Conservation (phyloP, 352 stramenopile genomes). For the Pythium volutum region DNA sequence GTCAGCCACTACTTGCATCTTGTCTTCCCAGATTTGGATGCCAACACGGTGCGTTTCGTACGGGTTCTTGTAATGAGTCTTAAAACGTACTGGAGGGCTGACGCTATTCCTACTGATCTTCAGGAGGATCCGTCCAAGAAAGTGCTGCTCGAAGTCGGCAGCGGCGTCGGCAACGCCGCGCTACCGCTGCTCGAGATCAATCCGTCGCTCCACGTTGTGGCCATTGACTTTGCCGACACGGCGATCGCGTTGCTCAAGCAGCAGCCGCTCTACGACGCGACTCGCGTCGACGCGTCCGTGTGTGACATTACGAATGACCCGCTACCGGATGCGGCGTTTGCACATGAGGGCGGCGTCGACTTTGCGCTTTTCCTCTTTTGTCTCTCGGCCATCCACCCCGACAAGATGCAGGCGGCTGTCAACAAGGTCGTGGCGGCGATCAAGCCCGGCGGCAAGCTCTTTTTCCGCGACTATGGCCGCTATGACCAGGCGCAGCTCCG, state of each 20-base stretch:
- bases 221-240: conserved; percentile 92
- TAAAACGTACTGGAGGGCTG: not conserved
- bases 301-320: conserved; percentile 85
- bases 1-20: conserved; percentile 90
- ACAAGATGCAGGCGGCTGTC: conserved; percentile 84
- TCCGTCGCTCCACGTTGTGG: conserved; percentile 78
- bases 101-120: not conserved
- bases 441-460: conserved; percentile 75
- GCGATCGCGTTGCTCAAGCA: conserved; percentile 92
- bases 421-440: conserved; percentile 84
- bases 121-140: conserved; percentile 38
- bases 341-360: conserved; percentile 68
- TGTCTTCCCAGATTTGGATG: conserved; percentile 87
- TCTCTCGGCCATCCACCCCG: conserved; percentile 89
- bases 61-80: too few relatives aligned
- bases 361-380: conserved; percentile 86
- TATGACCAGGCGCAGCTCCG: conserved; percentile 96
- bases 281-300: conserved; percentile 65
- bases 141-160: conserved; percentile 92
- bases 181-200: conserved; percentile 93
- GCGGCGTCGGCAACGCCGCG: conserved; percentile 94
- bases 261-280: conserved; percentile 76
- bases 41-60: conserved; percentile 39
- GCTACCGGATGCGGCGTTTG: conserved; percentile 50
- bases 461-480: conserved; percentile 95